phyloP scores from a whole-genome alignment of 1,284 basidiomycete genomes.

The Pseudozyma flocculosa region DNA sequence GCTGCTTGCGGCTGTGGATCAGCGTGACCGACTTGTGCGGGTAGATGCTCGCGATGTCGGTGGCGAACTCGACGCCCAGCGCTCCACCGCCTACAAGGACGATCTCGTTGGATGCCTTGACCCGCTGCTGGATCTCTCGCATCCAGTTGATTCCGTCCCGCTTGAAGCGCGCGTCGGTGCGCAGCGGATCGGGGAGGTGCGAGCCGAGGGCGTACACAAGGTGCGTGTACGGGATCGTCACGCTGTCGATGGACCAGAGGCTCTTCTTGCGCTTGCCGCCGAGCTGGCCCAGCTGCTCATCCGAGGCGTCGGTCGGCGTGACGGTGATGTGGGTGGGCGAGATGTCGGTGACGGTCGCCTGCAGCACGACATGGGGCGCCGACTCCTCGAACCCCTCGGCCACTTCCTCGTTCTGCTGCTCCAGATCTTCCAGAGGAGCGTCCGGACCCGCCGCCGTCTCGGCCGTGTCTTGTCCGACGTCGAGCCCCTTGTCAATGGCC shows the following conservation, averaged over 20 bases:
- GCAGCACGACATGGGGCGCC: constrained; percentile 49
- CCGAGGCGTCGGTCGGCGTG: constrained; percentile 19
- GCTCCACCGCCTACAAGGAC: constrained; percentile 57
- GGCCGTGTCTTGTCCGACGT: constrained; percentile 11
- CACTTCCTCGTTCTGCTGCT: constrained; percentile 7
- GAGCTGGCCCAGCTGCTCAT: constrained; percentile 15
- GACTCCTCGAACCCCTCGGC: constrained; percentile 41
- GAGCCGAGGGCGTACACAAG: constrained; percentile 56
- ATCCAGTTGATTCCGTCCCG: constrained; percentile 48
- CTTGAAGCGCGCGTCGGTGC: constrained; percentile 51
- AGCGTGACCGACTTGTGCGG: constrained; percentile 47
- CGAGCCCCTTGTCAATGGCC: constrained; percentile 23
- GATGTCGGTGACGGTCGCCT: constrained; percentile 49
- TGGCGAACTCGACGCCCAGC: constrained; percentile 53
- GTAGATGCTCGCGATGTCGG: constrained; percentile 50
- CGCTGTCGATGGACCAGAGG: constrained; percentile 53
- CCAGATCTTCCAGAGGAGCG: neutral
- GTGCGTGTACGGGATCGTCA: constrained; percentile 54
- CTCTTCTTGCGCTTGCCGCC: constrained; percentile 17
- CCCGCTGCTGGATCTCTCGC: constrained; percentile 39
- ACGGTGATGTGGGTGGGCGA: constrained; percentile 47
- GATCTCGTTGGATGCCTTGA: constrained; percentile 44
- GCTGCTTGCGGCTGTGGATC: constrained; percentile 52
- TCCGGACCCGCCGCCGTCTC: constrained; percentile 1
- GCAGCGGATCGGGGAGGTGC: constrained; percentile 55